phyloP scores from a whole-genome alignment of 441 rosid species.

The Daphne laureola region DNA sequence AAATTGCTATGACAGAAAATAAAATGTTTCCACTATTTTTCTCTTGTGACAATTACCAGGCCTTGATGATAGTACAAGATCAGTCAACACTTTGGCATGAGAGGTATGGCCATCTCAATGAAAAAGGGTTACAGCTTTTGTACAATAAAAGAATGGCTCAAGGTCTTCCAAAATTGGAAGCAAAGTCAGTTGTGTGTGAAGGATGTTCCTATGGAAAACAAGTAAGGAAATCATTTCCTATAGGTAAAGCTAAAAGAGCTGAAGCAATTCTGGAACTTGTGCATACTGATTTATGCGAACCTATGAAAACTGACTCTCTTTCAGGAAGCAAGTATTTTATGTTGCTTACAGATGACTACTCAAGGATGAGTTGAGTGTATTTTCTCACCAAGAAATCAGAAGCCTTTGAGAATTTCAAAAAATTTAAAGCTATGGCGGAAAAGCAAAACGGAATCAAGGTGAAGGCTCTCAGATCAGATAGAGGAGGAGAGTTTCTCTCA shows the following conservation, averaged over 20 bases:
- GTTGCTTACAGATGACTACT: neutral
- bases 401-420: neutral
- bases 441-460: neutral
- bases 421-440: neutral
- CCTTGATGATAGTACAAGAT: too few relatives aligned
- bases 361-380: conserved; percentile 6
- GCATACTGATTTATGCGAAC: neutral
- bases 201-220: neutral
- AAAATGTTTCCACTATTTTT: too few relatives aligned
- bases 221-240: neutral
- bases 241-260: too few relatives aligned
- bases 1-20: too few relatives aligned
- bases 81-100: too few relatives aligned
- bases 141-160: neutral
- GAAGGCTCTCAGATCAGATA: neutral
- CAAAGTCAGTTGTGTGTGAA: neutral
- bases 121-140: neutral
- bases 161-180: neutral
- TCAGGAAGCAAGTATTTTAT: neutral
- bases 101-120: neutral
- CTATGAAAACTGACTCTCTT: neutral
- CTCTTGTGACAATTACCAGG: too few relatives aligned
- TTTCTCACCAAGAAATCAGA: neutral
- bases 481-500: neutral
- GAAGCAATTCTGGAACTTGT: neutral